Percentiles rank a stretch among this genome's conserved stretches.
Conservation (phyloP, 148 eudicot species). For the Pharnaceum exiguum region DNA sequence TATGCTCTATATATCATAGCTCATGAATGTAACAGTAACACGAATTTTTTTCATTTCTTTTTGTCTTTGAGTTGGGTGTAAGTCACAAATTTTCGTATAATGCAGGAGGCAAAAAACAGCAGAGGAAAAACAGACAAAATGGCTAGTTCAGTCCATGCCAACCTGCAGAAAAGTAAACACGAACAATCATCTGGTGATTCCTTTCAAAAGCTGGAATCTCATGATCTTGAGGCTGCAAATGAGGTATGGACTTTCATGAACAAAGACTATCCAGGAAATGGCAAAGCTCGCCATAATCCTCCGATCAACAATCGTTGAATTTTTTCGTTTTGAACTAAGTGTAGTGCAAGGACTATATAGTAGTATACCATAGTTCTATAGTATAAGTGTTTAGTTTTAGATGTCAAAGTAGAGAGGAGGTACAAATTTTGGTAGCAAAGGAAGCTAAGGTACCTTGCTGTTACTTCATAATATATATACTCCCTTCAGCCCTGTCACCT, state of each 20-base stretch:
- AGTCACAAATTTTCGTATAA: neutral
- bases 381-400: neutral
- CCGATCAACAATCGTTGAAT: constrained; percentile 24
- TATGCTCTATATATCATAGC: no score
- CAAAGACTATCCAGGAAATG: constrained; percentile 25
- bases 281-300: constrained; percentile 19
- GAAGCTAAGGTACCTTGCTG: neutral
- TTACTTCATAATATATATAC: no score
- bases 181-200: neutral
- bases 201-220: constrained; percentile 11
- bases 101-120: constrained; percentile 5
- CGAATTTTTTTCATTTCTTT: neutral
- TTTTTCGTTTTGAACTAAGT: neutral
- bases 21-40: no score
- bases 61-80: neutral
- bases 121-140: neutral
- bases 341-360: neutral
- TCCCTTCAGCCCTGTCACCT: neutral
- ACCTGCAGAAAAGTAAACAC: neutral
- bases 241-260: constrained; percentile 29
- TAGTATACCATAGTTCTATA: neutral
- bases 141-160: neutral
- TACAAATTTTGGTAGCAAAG: constrained; percentile 15
- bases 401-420: neutral
- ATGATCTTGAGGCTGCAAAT: constrained; percentile 14